Evolutionary conservation across 148 eudicot species (phyloP), one percentile per base, ranked within the genome.

Genomic region (Mesembryanthemum crystallinum): DNA sequence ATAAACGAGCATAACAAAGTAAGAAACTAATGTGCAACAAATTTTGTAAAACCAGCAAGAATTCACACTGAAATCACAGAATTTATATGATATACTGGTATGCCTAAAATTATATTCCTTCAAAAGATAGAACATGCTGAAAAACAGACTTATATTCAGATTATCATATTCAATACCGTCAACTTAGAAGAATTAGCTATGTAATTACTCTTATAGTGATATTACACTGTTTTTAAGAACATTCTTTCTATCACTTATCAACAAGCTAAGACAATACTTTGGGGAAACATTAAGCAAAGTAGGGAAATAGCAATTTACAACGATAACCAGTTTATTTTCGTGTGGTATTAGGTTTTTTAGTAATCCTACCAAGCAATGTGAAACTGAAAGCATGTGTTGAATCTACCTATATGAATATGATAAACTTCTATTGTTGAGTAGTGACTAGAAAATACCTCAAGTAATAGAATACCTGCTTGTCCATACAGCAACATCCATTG

Each of bases 391-490:
- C 13, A 55, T 71, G 8, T 8, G 9, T 60, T 17, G 47, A 21
- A 37, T 1, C n/a, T 33, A 60, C 14, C 35, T 28, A 15, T 33
- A 60, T 27, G 23, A 25, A 39, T 7, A 4, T 35, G 4, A 7
- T 33, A 27, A 5, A n/a, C n/a, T n/a, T 14, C 9, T 52, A 52
- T 14, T 51, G 57, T 51, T 17, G 21, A 51, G 21, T 51, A 51
- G 14, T 14, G n/a, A 43, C 7, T 8, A 58, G 24, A 43, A 62
- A 39, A 64, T 54, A 20, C 13, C 21, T 18, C 20, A 51, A 39
- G 67, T 59, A 63, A 27, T 9, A 43, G 14, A 35, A 72, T 82
- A 90, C 95, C 95, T 75, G 92, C 84, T 79, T 79, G 90, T 28
- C 85, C 90, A 75, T 80, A 81, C 30, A 90, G 59, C 72, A 87